phyloP scores from a whole-genome alignment of 768 basidiomycete species.

The Boletus fagicola region DNA sequence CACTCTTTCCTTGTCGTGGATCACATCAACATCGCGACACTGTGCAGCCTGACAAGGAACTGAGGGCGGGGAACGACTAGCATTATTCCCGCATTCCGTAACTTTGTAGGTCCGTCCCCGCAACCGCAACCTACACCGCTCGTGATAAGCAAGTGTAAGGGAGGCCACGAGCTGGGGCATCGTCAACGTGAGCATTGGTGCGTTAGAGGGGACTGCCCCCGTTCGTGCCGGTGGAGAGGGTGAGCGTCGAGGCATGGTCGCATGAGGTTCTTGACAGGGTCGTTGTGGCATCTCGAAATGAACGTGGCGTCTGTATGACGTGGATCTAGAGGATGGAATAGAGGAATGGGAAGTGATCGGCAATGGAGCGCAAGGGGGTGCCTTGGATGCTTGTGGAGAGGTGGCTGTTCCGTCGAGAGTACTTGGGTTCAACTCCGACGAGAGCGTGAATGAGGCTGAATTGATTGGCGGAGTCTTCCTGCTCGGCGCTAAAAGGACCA shows the following conservation, averaged over 20 bases:
- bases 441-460: not conserved
- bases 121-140: conserved; percentile 17
- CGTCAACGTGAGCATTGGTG: conserved; percentile 22
- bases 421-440: not conserved
- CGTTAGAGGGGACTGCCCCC: conserved; percentile 5
- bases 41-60: conserved; percentile 2
- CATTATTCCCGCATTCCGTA: conserved; percentile 7
- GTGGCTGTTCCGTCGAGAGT: not conserved
- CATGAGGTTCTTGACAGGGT: conserved; percentile 1
- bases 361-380: not conserved
- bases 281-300: conserved; percentile 19
- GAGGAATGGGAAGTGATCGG: conserved; percentile 6
- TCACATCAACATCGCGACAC: not conserved
- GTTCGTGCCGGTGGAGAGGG: conserved; percentile 23
- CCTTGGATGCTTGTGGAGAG: not conserved
- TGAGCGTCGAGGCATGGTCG: conserved; percentile 21
- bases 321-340: not conserved
- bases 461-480: conserved; percentile 1
- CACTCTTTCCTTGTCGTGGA: conserved; percentile 5
- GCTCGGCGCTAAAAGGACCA: conserved; percentile 17
- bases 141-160: conserved; percentile 27
- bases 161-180: conserved; percentile 34
- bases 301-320: conserved; percentile 23
- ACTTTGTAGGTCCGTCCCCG: conserved; percentile 19
- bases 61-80: conserved; percentile 9